Conservation (phyloP, 2,329 filamentous ascomycete genomes). For the Polytolypa hystricis region DNA sequence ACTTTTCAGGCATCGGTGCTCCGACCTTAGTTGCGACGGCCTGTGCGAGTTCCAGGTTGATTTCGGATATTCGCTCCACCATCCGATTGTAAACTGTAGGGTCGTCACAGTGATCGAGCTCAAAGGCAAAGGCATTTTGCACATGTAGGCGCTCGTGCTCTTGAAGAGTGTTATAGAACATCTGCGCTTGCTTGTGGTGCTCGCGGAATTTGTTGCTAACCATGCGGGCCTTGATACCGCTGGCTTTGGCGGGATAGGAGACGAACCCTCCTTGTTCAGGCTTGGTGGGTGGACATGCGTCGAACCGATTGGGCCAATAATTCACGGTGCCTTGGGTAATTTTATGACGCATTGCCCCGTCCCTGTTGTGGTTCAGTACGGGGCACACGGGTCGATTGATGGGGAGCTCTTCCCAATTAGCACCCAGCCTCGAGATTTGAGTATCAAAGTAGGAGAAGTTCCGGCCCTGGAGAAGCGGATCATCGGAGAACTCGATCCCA, state of each 20-base stretch:
- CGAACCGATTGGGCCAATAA: conserved; percentile 68
- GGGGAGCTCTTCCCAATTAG: conserved; percentile 66
- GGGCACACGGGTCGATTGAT: conserved; percentile 67
- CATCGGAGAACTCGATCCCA: conserved; percentile 65
- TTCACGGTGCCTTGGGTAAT: conserved; percentile 65
- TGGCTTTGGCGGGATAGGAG: conserved; percentile 54
- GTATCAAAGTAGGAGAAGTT: conserved; percentile 50
- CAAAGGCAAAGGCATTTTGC: conserved; percentile 51
- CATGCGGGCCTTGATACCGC: conserved; percentile 56
- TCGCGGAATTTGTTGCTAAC: conserved; percentile 63
- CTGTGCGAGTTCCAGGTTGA: conserved; percentile 59
- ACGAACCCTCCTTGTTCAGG: conserved; percentile 55
- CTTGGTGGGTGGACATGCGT: conserved; percentile 51
- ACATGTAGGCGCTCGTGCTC: conserved; percentile 55
- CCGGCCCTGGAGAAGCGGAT: conserved; percentile 62
- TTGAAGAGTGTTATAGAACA: conserved; percentile 71
- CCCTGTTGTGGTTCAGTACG: conserved; percentile 65
- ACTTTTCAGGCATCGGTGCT: conserved; percentile 41
- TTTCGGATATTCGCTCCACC: conserved; percentile 56
- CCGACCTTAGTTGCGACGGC: conserved; percentile 60
- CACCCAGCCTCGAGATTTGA: conserved; percentile 56
- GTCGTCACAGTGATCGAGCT: conserved; percentile 74
- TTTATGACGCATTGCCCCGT: conserved; percentile 60
- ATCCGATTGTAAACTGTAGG: conserved; percentile 63
- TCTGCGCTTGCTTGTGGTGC: conserved; percentile 64